Evolutionary conservation across 495 filamentous ascomycete genomes (phyloP).

Genomic region (Aspergillus nanangensis): DNA sequence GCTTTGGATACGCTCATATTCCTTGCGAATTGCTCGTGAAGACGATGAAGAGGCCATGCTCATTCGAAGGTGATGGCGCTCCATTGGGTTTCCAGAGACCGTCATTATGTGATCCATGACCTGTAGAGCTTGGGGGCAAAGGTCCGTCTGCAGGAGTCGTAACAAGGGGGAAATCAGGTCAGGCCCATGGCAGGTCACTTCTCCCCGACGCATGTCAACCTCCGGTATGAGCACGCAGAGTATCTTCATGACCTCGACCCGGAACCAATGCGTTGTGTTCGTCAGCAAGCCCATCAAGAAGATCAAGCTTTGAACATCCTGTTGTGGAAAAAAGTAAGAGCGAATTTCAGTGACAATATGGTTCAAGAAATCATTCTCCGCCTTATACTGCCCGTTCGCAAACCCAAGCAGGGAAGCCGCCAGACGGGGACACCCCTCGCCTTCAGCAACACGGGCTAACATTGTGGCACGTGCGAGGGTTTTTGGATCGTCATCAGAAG

Average conservation of each 20-base stretch:
- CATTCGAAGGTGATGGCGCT: constrained; percentile 92
- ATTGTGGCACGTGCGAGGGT: constrained; percentile 60
- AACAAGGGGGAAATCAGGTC: constrained; percentile 93
- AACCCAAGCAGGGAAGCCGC: constrained; percentile 61
- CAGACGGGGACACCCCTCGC: constrained; percentile 47
- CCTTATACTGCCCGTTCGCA: constrained; percentile 62
- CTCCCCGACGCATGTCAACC: constrained; percentile 87
- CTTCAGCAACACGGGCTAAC: constrained; percentile 67
- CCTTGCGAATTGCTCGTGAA: constrained; percentile 79
- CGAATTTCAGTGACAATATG: constrained; percentile 73
- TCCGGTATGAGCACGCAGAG: constrained; percentile 81
- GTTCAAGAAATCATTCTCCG: constrained; percentile 69
- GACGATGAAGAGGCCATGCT: constrained; percentile 80
- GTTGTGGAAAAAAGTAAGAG: constrained; percentile 73
- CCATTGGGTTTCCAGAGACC: constrained; percentile 88
- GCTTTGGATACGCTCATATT: constrained; percentile 90
- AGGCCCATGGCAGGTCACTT: constrained; percentile 86
- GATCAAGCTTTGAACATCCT: constrained; percentile 78
- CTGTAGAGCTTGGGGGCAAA: constrained; percentile 83
- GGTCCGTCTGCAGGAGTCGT: constrained; percentile 85
- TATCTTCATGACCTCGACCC: constrained; percentile 85
- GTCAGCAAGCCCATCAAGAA: constrained; percentile 91
- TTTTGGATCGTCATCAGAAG: constrained; percentile 46
- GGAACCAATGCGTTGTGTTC: constrained; percentile 84
- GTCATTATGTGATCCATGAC: constrained; percentile 93